Base-by-base conservation (phyloP, 768 basidiomycete genomes). In the Suillus hirtellus region DNA sequence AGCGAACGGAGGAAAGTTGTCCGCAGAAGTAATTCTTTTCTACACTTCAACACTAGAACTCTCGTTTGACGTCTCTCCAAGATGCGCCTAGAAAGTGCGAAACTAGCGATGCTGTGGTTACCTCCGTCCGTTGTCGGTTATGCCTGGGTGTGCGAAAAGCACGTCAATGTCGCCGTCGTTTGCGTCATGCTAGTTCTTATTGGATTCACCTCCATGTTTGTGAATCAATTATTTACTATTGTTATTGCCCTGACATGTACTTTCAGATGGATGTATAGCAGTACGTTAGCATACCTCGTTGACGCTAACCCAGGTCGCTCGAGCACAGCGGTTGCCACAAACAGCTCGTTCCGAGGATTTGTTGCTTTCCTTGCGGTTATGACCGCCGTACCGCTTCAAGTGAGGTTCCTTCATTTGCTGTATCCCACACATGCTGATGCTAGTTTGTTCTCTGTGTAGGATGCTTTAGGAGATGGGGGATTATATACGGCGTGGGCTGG, bases 291-390 rank as follows among this genome's bases (percentile, higher is more conserved):
- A 0, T 96, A 95, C 68, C 80, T 95, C 47, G 92, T 95, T 19
- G 94, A 97, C 68, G 86, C 92, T 4, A 96, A 96, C 71, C 79
- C 81, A 6, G 95, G 94, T 8, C 84, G 90, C 35, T 91, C 90
- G 1, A 86, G 89, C 3, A 85, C 85, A 3, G 92, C 90, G 1
- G 84, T 86, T 8, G 92, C 93, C 0, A 77, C 82, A 31, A 96
- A 96, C 72, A 90, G 89, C 62, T 83, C 83, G 38, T 90, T 90
- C 73, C 84, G 94, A 54, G 92, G 94, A 0, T 54, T 81, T 4
- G 76, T 82, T 17, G 93, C 88, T 3, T 90, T 90, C 71, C 70
- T 90, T n/a, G 84, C 86, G 1, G 85, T 86, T 1, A 89, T 95
- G 73, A 78, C 89, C 6, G 89, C 89, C 0, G 85, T 90, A 0